A percentile compares a stretch with the other conserved stretches of the same genome.
phyloP scores from a whole-genome alignment of 768 basidiomycete species.

The Paxillus rubicundulus region DNA sequence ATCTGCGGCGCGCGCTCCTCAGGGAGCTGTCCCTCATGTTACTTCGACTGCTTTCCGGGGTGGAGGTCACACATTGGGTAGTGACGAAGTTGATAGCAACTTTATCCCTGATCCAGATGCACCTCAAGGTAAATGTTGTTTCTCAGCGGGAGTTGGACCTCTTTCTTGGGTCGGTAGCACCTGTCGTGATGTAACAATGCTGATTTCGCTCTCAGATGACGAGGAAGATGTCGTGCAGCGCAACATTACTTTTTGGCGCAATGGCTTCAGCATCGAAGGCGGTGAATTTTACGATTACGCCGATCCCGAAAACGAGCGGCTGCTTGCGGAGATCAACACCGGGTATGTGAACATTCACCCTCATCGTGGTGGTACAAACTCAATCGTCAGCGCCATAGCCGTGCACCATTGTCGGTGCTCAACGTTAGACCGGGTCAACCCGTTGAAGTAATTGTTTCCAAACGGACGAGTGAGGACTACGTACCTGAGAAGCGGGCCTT shows the following conservation, averaged over 20 bases:
- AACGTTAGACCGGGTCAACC: constrained; percentile 74
- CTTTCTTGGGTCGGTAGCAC: not conserved
- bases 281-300: constrained; percentile 83
- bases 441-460: constrained; percentile 77
- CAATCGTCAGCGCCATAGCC: constrained; percentile 38
- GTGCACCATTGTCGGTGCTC: constrained; percentile 75
- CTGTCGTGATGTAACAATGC: not conserved
- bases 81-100: constrained; percentile 80
- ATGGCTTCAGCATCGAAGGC: constrained; percentile 91
- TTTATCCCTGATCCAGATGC: constrained; percentile 73
- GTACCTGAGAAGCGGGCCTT: constrained; percentile 60
- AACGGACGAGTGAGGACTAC: constrained; percentile 71
- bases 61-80: constrained; percentile 81
- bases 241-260: constrained; percentile 85
- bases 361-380: not conserved
- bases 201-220: constrained; percentile 11
- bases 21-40: constrained; percentile 14
- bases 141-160: not conserved
- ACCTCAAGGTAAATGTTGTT: constrained; percentile 19
- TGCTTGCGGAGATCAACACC: constrained; percentile 73
- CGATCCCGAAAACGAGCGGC: constrained; percentile 64
- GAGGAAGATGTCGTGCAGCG: constrained; percentile 63
- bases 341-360: constrained; percentile 50
- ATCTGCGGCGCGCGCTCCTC: constrained; percentile 16
- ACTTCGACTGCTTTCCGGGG: constrained; percentile 52